Base-by-base conservation (phyloP, 2,329 filamentous ascomycete species). In the Verticillium tricorpus region DNA sequence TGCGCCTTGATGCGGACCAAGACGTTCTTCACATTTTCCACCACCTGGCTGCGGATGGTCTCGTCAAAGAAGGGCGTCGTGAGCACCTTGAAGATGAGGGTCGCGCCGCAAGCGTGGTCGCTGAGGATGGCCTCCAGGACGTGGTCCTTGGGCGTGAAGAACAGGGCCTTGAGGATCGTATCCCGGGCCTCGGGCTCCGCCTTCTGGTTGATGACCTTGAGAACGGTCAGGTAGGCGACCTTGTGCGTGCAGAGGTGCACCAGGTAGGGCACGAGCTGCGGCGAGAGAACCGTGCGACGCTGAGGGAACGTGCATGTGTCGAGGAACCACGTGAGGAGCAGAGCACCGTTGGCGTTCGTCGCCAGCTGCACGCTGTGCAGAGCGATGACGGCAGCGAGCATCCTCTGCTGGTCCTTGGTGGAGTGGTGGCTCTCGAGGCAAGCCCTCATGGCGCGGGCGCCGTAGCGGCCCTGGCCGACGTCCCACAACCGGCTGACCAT, bases 141-240 rank as follows among this genome's bases (percentile, higher is more conserved):
- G 68, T 93, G 88, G 69, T 98, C 92, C 64, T 94, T 91, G 2
- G 88, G 85, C 9, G 91, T 93, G 77, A 97, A 96, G 83, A 99
- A 98, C 37, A 99, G 80, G 2, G 94, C 93, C 73, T 92, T 90
- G 50, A 98, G 82, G 45, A 99, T 92, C 57, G 86, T 90, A 71
- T 99, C 94, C 14, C 95, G 87, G 3, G 95, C 95, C 64, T 98
- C 94, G 0, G 91, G 84, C 77, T 99, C 95, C 37, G 93, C 91
- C 72, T 96, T 93, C 76, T 99, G 95, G 74, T 99, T 99, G 76
- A 99, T 96, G 58, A 98, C 93, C 80, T 99, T 99, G 62, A 99
- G 82, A 1, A 99, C 94, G 0, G 95, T 99, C 64, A 98, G 82
- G 72, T 98, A 98, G 0, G 95, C 95, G 61, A 99, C 94, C 82